These are phyloP conservation scores for Aspergillus affinis DNA, from an alignment of 495 filamentous ascomycete species.

Conservation along the genomic window DNA sequence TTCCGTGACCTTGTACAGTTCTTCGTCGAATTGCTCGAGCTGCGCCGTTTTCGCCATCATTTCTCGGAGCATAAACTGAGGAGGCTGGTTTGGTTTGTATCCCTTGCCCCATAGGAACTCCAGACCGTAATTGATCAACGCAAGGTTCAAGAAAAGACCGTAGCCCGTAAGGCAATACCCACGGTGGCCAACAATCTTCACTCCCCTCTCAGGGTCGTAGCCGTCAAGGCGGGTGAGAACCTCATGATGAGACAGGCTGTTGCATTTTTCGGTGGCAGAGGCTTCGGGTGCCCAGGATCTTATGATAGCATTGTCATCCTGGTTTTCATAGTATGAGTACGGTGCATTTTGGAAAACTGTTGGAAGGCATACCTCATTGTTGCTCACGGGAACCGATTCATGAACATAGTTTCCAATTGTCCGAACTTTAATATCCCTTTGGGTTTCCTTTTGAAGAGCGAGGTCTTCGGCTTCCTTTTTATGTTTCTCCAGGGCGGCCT, in stretches of 20 bases:
- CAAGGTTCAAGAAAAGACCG: conserved; percentile 91
- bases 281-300: conserved; percentile 79
- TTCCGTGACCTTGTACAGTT: conserved; percentile 92
- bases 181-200: conserved; percentile 92
- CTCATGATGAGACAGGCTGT: conserved; percentile 89
- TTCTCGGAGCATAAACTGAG: conserved; percentile 93
- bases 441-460: conserved; percentile 69
- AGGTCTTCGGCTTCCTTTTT: conserved; percentile 75
- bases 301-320: conserved; percentile 79
- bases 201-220: conserved; percentile 89
- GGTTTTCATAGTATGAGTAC: not conserved
- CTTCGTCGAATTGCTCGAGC: conserved; percentile 95
- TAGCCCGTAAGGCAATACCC: conserved; percentile 90
- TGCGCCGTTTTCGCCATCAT: conserved; percentile 99
- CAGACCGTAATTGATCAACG: conserved; percentile 89
- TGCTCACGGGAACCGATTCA: conserved; percentile 83
- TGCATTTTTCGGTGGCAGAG: conserved; percentile 63
- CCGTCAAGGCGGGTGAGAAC: conserved; percentile 85
- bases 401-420: conserved; percentile 93
- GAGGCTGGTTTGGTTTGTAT: conserved; percentile 88
- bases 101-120: conserved; percentile 76
- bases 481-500: conserved; percentile 70
- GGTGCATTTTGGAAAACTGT: not conserved
- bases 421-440: conserved; percentile 74
- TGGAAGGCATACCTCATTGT: conserved; percentile 65